phyloP scores from a whole-genome alignment of 148 eudicot genomes.

The Dianthus caryophyllus region DNA sequence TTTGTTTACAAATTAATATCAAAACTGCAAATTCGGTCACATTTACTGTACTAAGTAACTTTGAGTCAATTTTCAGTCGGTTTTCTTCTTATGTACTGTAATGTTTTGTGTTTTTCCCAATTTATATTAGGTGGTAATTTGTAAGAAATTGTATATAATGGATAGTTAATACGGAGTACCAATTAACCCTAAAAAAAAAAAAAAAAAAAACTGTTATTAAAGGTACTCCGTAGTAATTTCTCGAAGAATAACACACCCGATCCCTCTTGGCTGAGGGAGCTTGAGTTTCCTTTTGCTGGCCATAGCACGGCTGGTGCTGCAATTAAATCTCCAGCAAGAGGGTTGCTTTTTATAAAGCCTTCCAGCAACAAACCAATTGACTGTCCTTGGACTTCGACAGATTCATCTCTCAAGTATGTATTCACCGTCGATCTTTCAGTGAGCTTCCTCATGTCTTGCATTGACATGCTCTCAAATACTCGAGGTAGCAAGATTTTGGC shows the following conservation, averaged over 20 bases:
- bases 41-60: too few species aligned
- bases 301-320: conserved; percentile 64
- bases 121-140: too few species aligned
- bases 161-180: too few species aligned
- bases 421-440: conserved; percentile 72
- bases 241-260: conserved; percentile 39
- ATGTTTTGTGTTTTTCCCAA: too few species aligned
- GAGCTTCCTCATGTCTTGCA: conserved; percentile 80
- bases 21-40: too few species aligned
- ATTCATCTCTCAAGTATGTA: conserved; percentile 66
- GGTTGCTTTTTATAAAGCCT: conserved; percentile 63
- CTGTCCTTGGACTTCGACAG: conserved; percentile 61
- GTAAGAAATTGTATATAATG: too few species aligned
- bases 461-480: conserved; percentile 65
- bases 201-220: too few species aligned
- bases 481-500: conserved; percentile 79
- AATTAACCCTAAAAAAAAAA: background rate
- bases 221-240: too few species aligned
- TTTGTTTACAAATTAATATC: too few species aligned
- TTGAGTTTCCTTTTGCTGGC: conserved; percentile 39
- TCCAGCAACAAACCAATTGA: conserved; percentile 71
- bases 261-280: conserved; percentile 45
- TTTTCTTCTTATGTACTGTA: too few species aligned
- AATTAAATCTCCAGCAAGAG: conserved; percentile 49
- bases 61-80: too few species aligned